Evolutionary conservation across 2,329 filamentous ascomycete genomes (phyloP).

Genomic region (Paracamarosporium sp.): DNA sequence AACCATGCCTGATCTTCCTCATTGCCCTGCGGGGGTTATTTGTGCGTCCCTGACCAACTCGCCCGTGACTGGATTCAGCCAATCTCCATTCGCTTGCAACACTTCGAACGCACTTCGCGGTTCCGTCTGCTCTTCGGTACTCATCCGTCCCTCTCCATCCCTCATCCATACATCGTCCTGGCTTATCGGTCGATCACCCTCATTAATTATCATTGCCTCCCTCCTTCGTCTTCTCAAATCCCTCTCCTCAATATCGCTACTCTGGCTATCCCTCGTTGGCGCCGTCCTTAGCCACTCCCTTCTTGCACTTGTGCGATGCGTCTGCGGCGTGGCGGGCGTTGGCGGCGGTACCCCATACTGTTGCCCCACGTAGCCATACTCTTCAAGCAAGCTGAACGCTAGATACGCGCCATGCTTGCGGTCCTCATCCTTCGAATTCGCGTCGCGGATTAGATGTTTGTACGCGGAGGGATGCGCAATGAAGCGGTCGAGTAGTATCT

Average conservation of each 20-base stretch:
- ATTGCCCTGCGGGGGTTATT: neutral
- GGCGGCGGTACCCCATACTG: slow-evolving; percentile 8
- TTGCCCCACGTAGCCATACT: slow-evolving; percentile 27
- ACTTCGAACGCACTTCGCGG: neutral
- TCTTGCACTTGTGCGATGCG: slow-evolving; percentile 6
- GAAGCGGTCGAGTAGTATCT: slow-evolving; percentile 47
- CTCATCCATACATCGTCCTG: slow-evolving; percentile 79
- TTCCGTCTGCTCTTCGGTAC: slow-evolving; percentile 11
- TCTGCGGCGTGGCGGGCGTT: slow-evolving; percentile 5
- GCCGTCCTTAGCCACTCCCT: slow-evolving; percentile 8
- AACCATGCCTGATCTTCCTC: neutral
- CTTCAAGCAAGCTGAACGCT: slow-evolving; percentile 34
- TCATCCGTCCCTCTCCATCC: slow-evolving; percentile 24
- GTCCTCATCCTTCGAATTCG: slow-evolving; percentile 26
- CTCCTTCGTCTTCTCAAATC: slow-evolving; percentile 76
- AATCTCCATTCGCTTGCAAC: neutral
- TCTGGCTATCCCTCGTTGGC: slow-evolving; percentile 51
- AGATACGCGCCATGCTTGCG: slow-evolving; percentile 29
- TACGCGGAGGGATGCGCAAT: slow-evolving; percentile 25
- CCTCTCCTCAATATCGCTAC: slow-evolving; percentile 65
- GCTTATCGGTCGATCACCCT: slow-evolving; percentile 77
- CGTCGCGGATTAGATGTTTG: slow-evolving; percentile 29
- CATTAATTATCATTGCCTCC: slow-evolving; percentile 90
- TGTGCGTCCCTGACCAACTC: neutral
- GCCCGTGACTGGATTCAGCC: neutral